Conservation (phyloP, 208 protist species). For the Trypanosoma brucei region DNA sequence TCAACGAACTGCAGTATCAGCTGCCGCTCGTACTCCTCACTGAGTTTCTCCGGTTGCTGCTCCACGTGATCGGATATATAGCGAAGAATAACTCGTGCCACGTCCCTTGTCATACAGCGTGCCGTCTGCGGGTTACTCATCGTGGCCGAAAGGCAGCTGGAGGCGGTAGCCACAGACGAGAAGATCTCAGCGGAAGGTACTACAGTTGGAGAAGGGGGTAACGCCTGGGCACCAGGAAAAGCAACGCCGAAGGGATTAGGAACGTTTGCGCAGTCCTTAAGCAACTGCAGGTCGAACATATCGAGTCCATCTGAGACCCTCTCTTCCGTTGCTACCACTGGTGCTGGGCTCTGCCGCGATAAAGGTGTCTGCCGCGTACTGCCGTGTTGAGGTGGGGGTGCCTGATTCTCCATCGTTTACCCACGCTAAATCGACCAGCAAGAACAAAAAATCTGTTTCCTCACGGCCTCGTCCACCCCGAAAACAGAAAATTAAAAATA, state of each 20-base stretch:
- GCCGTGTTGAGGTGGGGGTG: constrained; percentile 9
- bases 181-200: constrained; percentile 13
- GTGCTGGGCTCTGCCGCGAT: constrained; percentile 1
- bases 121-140: constrained; percentile 25
- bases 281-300: constrained; percentile 26
- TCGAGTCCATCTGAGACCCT: constrained; percentile 22
- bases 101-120: constrained; percentile 18
- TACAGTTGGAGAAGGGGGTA: constrained; percentile 15
- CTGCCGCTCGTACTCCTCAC: constrained; percentile 19
- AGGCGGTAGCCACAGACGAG: constrained; percentile 19
- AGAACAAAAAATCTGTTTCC: constrained; percentile 4
- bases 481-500: too few relatives aligned
- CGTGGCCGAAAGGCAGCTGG: constrained; percentile 4
- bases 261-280: constrained; percentile 21
- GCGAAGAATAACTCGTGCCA: constrained; percentile 20
- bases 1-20: constrained; percentile 23
- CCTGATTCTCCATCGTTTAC: constrained; percentile 10
- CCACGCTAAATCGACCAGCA: neutral
- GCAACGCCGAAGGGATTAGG: constrained; percentile 9
- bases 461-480: neutral
- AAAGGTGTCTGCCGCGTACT: constrained; percentile 16
- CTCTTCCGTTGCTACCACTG: neutral
- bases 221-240: constrained; percentile 2
- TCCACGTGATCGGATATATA: constrained; percentile 17
- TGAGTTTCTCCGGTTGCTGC: constrained; percentile 23